Percentiles rank a stretch among this genome's conserved stretches.
These are phyloP conservation scores for Ambrosiella beaveri DNA, from an alignment of 2,329 filamentous ascomycete genomes.

Conservation along the genomic window DNA sequence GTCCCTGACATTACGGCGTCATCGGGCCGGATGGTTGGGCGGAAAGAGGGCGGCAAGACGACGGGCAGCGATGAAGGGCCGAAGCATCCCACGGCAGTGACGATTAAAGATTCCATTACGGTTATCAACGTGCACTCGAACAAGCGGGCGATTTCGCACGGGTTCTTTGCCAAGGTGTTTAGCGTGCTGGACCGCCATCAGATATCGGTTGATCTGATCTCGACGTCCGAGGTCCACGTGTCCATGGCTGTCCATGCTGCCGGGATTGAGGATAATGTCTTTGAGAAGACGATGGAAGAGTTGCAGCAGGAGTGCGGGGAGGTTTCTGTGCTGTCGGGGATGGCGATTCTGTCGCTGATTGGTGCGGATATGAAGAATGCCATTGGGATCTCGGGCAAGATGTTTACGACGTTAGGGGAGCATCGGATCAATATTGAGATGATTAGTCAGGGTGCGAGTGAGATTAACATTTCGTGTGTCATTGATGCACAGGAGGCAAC, in stretches of 20 bases:
- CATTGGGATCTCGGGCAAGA: constrained; percentile 78
- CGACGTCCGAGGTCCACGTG: constrained; percentile 89
- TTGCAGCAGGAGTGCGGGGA: constrained; percentile 60
- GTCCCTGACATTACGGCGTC: constrained; percentile 52
- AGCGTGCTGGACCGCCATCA: constrained; percentile 72
- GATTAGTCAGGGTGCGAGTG: constrained; percentile 96
- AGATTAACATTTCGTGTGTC: constrained; percentile 98
- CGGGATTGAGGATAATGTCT: constrained; percentile 41
- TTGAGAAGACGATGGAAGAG: constrained; percentile 52
- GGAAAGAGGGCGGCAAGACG: constrained; percentile 22
- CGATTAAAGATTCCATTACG: constrained; percentile 91
- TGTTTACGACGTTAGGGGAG: constrained; percentile 89
- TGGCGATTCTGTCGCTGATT: constrained; percentile 91
- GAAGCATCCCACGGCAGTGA: constrained; percentile 73
- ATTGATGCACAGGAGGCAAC: constrained; percentile 84
- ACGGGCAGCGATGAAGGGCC: constrained; percentile 38
- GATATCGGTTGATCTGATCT: constrained; percentile 89
- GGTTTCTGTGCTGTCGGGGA: constrained; percentile 74
- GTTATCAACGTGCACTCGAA: constrained; percentile 98
- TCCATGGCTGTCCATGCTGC: constrained; percentile 90
- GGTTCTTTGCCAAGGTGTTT: constrained; percentile 90
- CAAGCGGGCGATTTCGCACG: constrained; percentile 87
- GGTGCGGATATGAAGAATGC: constrained; percentile 97
- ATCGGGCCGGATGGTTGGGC: constrained; percentile 24
- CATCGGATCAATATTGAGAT: constrained; percentile 96